These are phyloP conservation scores for Kwoniella dendrophila DNA, from an alignment of 768 basidiomycete species.

Conservation along the genomic window DNA sequence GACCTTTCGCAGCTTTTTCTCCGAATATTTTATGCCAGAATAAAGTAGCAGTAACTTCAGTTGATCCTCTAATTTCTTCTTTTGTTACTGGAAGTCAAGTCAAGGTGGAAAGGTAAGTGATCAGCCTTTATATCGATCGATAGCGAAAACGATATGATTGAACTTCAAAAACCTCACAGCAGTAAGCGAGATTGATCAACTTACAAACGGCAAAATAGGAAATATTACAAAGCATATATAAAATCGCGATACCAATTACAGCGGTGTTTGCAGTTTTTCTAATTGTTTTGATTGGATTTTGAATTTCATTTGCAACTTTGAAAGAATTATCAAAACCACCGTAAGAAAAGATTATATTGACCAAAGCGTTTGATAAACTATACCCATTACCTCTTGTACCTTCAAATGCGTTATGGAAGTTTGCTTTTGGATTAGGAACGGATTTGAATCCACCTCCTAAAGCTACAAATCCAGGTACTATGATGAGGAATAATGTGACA, in stretches of 20 bases:
- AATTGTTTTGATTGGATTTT: slow-evolving; percentile 37
- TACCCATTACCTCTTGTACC: slow-evolving; percentile 35
- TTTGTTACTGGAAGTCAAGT: slow-evolving; percentile 21
- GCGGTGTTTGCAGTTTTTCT: slow-evolving; percentile 30
- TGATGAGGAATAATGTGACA: slow-evolving; percentile 30
- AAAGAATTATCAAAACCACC: slow-evolving; percentile 42
- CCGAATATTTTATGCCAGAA: slow-evolving; percentile 41
- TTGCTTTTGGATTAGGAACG: slow-evolving; percentile 30
- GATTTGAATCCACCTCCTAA: slow-evolving; percentile 31
- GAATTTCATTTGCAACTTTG: slow-evolving; percentile 40
- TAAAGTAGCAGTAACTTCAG: slow-evolving; percentile 28
- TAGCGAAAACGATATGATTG: not conserved
- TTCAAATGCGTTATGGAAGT: slow-evolving; percentile 42
- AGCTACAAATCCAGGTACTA: slow-evolving; percentile 38
- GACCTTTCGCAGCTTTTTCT: slow-evolving; percentile 31
- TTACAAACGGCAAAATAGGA: slow-evolving; percentile 40
- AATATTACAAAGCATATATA: slow-evolving; percentile 41
- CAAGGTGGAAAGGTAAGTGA: no score
- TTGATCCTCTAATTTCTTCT: slow-evolving; percentile 23
- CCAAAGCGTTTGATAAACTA: slow-evolving; percentile 31
- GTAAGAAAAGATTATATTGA: slow-evolving; percentile 44
- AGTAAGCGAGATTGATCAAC: not conserved
- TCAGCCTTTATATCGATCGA: not conserved
- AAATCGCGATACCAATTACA: slow-evolving; percentile 31
- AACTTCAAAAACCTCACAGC: not conserved